These are phyloP conservation scores for Brassica carinata DNA, from an alignment of 345 rosid genomes.

Conservation along the genomic window DNA sequence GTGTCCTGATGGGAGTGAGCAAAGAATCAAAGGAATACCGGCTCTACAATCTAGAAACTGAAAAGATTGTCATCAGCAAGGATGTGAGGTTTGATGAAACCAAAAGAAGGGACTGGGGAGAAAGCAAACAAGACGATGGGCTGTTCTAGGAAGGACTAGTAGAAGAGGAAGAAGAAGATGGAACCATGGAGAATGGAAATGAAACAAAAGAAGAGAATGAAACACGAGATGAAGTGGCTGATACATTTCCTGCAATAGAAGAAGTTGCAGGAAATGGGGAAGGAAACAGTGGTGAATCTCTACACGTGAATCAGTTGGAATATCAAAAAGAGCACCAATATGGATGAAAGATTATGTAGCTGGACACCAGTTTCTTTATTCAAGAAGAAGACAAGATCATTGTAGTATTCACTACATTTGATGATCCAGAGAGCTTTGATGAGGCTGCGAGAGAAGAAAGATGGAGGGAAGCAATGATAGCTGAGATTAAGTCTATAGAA, in stretches of 20 bases:
- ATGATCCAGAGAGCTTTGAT: not conserved
- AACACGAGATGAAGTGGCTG: not conserved
- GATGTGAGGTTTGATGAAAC: not conserved
- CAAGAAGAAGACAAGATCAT: not conserved
- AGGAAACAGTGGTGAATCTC: not conserved
- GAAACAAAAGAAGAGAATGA: not conserved
- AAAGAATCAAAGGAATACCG: not conserved
- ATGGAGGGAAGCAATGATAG: not conserved
- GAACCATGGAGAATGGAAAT: no score
- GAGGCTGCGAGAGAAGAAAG: not conserved
- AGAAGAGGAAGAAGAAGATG: no score
- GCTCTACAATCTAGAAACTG: not conserved
- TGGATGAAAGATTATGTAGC: not conserved
- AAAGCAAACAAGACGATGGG: not conserved
- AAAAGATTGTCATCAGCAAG: not conserved
- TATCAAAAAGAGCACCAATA: not conserved
- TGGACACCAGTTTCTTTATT: not conserved
- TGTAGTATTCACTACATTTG: not conserved
- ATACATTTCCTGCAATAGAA: not conserved
- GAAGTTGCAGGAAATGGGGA: not conserved
- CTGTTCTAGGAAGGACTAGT: not conserved
- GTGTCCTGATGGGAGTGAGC: not conserved
- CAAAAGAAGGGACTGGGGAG: not conserved
- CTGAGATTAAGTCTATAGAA: not conserved
- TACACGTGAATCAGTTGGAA: not conserved